Percentiles rank a stretch among this genome's conserved stretches.
phyloP scores from a whole-genome alignment of 1,284 basidiomycete genomes.

The Cryptococcus sp. region DNA sequence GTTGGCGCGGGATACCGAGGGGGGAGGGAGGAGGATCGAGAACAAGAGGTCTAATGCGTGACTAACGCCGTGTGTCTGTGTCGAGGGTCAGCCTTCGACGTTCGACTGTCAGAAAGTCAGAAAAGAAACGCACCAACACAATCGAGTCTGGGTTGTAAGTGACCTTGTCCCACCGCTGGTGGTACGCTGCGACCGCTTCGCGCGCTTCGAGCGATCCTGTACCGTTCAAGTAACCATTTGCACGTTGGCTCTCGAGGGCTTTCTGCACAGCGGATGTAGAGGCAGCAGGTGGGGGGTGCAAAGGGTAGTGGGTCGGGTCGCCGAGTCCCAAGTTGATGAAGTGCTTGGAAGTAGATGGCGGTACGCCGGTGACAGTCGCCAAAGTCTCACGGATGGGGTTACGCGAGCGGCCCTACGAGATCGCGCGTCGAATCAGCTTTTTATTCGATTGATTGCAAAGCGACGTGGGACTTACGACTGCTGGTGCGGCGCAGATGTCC shows the following conservation, averaged over 20 bases:
- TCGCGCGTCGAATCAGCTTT: background rate
- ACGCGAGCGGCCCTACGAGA: slow-evolving; percentile 27
- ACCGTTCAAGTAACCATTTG: slow-evolving; percentile 49
- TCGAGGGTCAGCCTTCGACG: slow-evolving; percentile 2
- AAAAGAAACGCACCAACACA: slow-evolving; percentile 32
- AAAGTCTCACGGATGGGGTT: slow-evolving; percentile 45
- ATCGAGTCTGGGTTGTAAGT: slow-evolving; percentile 35
- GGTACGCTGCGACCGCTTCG: slow-evolving; percentile 50
- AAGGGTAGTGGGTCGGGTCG: slow-evolving; percentile 49
- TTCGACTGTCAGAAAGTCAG: background rate
- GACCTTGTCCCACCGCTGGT: slow-evolving; percentile 44
- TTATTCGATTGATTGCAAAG: background rate
- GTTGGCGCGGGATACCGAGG: slow-evolving; percentile 31
- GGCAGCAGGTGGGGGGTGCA: slow-evolving; percentile 44
- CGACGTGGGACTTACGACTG: slow-evolving; percentile 27
- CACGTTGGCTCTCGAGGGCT: slow-evolving; percentile 29
- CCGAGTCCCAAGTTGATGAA: slow-evolving; percentile 54
- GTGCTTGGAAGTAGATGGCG: slow-evolving; percentile 33
- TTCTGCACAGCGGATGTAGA: slow-evolving; percentile 38
- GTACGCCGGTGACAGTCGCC: slow-evolving; percentile 32
- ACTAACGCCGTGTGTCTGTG: slow-evolving; percentile 44
- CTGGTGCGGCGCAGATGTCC: slow-evolving; percentile 37
- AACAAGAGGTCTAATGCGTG: slow-evolving; percentile 44
- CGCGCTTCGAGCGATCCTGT: slow-evolving; percentile 42
- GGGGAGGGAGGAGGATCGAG: slow-evolving; percentile 39